Conservation (phyloP, 192 early-diverging fungal species). For the Linnemannia elongata region DNA sequence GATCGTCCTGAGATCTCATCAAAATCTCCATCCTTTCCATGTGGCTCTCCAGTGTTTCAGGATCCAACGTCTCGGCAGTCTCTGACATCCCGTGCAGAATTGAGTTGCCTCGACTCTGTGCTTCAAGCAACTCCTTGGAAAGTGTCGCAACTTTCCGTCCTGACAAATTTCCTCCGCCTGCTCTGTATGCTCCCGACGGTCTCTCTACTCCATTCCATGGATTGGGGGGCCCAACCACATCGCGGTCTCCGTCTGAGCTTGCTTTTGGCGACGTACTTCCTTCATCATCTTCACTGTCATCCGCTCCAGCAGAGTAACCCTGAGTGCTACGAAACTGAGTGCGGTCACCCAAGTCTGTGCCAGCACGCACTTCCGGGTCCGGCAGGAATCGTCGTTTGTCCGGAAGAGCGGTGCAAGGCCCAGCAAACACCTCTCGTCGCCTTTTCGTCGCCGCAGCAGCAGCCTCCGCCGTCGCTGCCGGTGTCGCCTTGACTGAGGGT, state of each 20-base stretch:
- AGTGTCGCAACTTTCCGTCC: background rate
- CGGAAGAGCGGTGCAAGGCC: background rate
- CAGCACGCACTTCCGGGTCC: background rate
- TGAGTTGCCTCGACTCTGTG: constrained; percentile 4
- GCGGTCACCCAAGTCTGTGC: background rate
- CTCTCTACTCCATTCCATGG: background rate
- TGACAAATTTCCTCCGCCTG: no score
- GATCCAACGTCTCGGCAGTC: background rate
- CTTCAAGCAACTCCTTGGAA: constrained; percentile 17
- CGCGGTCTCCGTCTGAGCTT: background rate
- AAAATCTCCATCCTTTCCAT: constrained; percentile 33
- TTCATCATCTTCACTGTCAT: background rate
- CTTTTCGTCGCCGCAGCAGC: background rate
- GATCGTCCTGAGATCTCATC: constrained; percentile 24
- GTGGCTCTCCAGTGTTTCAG: constrained; percentile 7
- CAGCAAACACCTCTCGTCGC: background rate
- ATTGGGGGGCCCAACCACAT: background rate
- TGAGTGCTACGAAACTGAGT: background rate
- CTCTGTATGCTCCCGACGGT: no score
- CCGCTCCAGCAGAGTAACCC: background rate
- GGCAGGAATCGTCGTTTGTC: background rate
- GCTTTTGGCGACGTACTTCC: background rate
- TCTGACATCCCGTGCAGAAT: background rate
- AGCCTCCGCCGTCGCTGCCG: background rate
- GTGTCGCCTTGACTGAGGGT: background rate